Evolutionary conservation across 768 basidiomycete species (phyloP).

Genomic region (Amyloporia xantha): DNA sequence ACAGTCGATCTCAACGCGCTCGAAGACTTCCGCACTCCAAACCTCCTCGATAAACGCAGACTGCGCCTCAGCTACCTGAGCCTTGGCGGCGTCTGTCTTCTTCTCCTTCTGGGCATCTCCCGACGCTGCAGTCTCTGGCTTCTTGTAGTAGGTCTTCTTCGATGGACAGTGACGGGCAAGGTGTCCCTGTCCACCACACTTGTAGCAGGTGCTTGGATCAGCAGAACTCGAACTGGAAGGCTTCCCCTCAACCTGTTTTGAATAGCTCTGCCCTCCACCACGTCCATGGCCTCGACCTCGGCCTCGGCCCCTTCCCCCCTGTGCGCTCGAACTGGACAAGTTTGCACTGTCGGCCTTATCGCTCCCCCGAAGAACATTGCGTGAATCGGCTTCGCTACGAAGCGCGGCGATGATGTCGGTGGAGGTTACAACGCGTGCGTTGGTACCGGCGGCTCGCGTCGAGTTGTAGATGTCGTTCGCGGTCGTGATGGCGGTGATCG

Average conservation of each 20-base stretch:
- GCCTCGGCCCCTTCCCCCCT: too few relatives aligned
- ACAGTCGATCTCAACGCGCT: not conserved
- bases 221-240: too few relatives aligned
- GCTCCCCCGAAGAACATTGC: not conserved
- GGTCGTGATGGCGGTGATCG: not conserved
- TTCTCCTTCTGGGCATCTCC: not conserved
- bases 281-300: too few relatives aligned
- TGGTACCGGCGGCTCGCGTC: not conserved
- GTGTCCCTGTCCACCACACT: not conserved
- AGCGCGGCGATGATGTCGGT: not conserved
- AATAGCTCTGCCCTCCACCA: not conserved
- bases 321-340: too few relatives aligned
- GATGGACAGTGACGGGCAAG: not conserved
- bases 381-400: not conserved
- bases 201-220: not conserved
- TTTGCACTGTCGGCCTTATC: not conserved
- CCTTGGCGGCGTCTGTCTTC: not conserved
- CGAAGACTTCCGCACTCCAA: not conserved
- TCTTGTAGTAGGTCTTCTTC: slow-evolving; percentile 1
- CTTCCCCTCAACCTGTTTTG: not conserved
- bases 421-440: not conserved
- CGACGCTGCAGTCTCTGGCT: not conserved
- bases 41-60: not conserved
- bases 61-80: not conserved
- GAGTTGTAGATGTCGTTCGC: not conserved